Evolutionary conservation across 208 protist genomes (phyloP).

Genomic region (Naegleria fowleri): DNA sequence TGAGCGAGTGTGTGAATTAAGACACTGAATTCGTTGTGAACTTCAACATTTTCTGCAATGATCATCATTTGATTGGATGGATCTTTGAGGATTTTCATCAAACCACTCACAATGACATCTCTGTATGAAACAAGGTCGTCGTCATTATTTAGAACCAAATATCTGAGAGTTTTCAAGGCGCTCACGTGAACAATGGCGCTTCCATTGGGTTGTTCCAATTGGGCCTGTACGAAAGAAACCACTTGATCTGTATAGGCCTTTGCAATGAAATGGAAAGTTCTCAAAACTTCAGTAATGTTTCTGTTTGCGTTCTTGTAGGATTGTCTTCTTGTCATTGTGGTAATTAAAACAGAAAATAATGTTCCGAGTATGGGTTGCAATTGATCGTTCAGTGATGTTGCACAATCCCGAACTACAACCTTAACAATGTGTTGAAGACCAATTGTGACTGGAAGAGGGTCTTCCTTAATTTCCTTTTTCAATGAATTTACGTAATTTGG

Average conservation of each 20-base stretch:
- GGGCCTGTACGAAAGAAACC: not conserved
- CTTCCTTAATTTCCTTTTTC: conserved; percentile 10
- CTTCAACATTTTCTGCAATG: not conserved
- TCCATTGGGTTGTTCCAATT: not conserved
- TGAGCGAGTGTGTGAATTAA: not conserved
- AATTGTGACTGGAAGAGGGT: not conserved
- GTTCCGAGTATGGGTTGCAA: not conserved
- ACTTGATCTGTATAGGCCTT: not conserved
- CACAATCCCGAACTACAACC: not conserved
- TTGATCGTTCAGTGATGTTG: not conserved
- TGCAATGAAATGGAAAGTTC: not conserved
- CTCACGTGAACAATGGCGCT: not conserved
- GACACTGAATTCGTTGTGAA: not conserved
- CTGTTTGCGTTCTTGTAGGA: not conserved
- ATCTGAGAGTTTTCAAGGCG: not conserved
- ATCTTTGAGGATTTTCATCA: not conserved
- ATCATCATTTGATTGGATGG: not conserved
- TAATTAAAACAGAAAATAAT: not conserved
- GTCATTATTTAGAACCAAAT: not conserved
- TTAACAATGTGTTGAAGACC: not conserved
- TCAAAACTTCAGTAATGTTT: not conserved
- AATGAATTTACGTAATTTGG: not conserved
- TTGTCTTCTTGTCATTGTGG: not conserved
- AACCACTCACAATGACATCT: not conserved
- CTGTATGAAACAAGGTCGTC: not conserved